Conservation (phyloP, 2,329 filamentous ascomycete species). For the Volutella citrinella region DNA sequence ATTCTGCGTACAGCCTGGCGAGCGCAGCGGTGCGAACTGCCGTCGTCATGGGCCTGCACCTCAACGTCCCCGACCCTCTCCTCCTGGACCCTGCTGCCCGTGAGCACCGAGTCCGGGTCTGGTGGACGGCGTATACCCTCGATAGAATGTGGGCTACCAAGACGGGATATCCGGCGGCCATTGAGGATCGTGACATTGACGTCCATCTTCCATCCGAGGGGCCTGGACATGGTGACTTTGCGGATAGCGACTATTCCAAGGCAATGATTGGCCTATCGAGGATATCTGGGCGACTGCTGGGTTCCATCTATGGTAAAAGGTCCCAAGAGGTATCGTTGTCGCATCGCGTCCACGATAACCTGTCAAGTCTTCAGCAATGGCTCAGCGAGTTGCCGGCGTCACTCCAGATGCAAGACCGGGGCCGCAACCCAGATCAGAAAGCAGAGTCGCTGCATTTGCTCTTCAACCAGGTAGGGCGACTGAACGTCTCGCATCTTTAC, state of each 20-base stretch:
- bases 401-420: constrained; percentile 28
- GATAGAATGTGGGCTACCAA: constrained; percentile 48
- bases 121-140: constrained; percentile 43
- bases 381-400: constrained; percentile 28
- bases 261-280: constrained; percentile 38
- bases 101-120: constrained; percentile 39
- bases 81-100: constrained; percentile 33
- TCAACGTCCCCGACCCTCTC: constrained; percentile 37
- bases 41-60: constrained; percentile 43
- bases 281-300: constrained; percentile 25
- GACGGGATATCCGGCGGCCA: constrained; percentile 45
- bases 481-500: accelerated
- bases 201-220: constrained; percentile 39
- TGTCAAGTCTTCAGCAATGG: constrained; percentile 29
- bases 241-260: constrained; percentile 28
- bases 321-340: constrained; percentile 27
- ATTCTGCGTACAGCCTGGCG: constrained; percentile 41
- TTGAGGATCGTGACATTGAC: constrained; percentile 46
- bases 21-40: constrained; percentile 42
- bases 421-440: constrained; percentile 14
- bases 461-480: constrained; percentile 31
- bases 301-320: constrained; percentile 31
- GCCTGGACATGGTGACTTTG: constrained; percentile 27
- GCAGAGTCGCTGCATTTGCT: constrained; percentile 31
- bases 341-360: constrained; percentile 29